Evolutionary conservation across 441 rosid species (phyloP), one percentile per base, ranked within the genome.

Genomic region (Melastoma candidum): DNA sequence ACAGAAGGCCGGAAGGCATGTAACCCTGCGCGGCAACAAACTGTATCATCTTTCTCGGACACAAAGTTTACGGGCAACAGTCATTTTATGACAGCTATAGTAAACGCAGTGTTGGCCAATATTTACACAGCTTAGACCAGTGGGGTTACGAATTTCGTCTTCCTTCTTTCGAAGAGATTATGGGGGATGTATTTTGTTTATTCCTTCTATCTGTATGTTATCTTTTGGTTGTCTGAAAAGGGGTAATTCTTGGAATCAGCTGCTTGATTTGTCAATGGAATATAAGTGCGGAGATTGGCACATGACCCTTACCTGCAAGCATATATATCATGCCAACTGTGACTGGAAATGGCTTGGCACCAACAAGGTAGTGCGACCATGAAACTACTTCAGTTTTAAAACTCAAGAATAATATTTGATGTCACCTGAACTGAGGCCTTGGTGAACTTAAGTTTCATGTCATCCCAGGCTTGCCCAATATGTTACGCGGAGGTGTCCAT

Each of bases 201-300:
- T n/a, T 46, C 48, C 36, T 25, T 3, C 17, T 27, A 44, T 22
- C 3, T 14, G 11, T 32, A 17, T 1, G 29, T 2, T 17, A 14
- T 47, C 48, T 12, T 49, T 26, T 27, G 41, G 17, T 8, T 56
- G 49, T 9, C 43, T 12, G 11, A 26, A 14, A 45, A 13, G 14
- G 56, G 17, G 26, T 44, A 17, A 46, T 10, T 64, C 45, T 56
- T 57, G 45, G 17, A 57, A 49, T 59, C 68, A 80, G 86, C 68
- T 83, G 90, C 57, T 84, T 83, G 70, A 76, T 83, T 44, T 83
- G 86, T 70, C 86, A 76, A 80, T 71, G 72, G 67, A 70, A 69
- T 83, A 83, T 74, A 80, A 73, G 74, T 65, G 72, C 57, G 80
- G 90, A 50, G 79, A 78, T 32, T 61, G 67, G 49, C 84, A 67